These are phyloP conservation scores for Lactarius sp. DNA, from an alignment of 768 basidiomycete genomes.

Conservation along the genomic window DNA sequence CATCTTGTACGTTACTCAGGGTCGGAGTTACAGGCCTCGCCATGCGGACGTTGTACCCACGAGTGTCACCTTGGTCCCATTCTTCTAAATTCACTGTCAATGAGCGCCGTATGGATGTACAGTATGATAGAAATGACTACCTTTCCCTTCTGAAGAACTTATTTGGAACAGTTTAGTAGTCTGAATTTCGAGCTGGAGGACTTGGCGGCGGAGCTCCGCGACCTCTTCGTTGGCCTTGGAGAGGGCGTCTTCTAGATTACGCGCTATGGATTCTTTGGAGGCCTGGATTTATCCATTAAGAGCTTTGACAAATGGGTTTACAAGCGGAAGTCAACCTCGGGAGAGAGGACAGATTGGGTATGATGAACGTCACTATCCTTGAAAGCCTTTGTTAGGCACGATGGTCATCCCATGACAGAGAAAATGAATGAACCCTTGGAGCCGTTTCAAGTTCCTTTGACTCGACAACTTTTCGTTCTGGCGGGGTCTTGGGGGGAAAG, in stretches of 20 bases:
- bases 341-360: not conserved
- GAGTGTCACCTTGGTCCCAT: not conserved
- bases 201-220: slow-evolving; percentile 10
- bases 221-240: slow-evolving; percentile 20
- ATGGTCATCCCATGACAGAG: not conserved
- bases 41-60: not conserved
- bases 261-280: slow-evolving; percentile 6
- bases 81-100: not conserved
- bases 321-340: not conserved
- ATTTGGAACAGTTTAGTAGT: slow-evolving; percentile 6
- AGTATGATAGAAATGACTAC: not conserved
- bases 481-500: not conserved
- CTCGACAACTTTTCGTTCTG: not conserved
- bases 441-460: not conserved
- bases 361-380: slow-evolving; percentile 1
- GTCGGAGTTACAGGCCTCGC: not conserved
- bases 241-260: slow-evolving; percentile 17
- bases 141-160: not conserved
- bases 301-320: not conserved
- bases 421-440: not conserved
- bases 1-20: slow-evolving; percentile 10
- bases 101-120: not conserved
- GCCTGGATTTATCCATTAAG: not conserved
- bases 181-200: slow-evolving; percentile 9
- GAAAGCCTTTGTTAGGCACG: not conserved